Evolutionary conservation across 2,329 filamentous ascomycete genomes (phyloP), one percentile per base, ranked within the genome.

Genomic region (Fusarium incarnatum): DNA sequence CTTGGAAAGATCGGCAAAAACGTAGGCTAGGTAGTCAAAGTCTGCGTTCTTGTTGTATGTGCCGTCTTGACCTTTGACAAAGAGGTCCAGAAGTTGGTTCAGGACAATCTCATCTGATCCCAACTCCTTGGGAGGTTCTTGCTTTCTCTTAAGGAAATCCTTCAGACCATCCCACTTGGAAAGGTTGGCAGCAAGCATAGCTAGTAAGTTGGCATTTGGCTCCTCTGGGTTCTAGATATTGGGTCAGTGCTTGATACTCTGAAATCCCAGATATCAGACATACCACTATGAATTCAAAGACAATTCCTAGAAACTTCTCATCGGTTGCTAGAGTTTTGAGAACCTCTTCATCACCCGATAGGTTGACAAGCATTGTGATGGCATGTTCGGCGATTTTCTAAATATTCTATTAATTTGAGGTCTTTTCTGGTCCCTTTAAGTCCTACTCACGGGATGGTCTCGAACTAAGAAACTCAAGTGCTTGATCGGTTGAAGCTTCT

Each of bases 131-230:
- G 94, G 92, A 0, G 91, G 79, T 9, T 87, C 82, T 68, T 94
- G 91, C 75, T 91, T 92, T 58, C 92, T 84, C 7, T 85, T 84
- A 13, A 95, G 80, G 7, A 98, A 83, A 45, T 86, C 86, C 70
- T 91, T 91, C 60, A 97, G 80, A 8, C 85, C 86, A 72, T 95
- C 90, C 66, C 88, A 91, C 82, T 98, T 98, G 62, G 91, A 88
- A 56, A 99, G 85, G 77, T 99, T 99, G 79, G 96, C 94, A 25
- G 98, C 86, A 16, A 99, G 87, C 94, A 98, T 98, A 47, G 94
- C 89, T 47, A 97, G 83, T 42, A 96, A 87, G 77, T 98, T 92
- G 55, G 93, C 94, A 77, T 94, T 94, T 30, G 88, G 86, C 77
- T 98, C 95, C 55, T 91, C 89, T 6, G 88, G 83, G 73, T 89